Conservation (phyloP, 2,329 filamentous ascomycete species). For the Ceratocystis cubensis region DNA sequence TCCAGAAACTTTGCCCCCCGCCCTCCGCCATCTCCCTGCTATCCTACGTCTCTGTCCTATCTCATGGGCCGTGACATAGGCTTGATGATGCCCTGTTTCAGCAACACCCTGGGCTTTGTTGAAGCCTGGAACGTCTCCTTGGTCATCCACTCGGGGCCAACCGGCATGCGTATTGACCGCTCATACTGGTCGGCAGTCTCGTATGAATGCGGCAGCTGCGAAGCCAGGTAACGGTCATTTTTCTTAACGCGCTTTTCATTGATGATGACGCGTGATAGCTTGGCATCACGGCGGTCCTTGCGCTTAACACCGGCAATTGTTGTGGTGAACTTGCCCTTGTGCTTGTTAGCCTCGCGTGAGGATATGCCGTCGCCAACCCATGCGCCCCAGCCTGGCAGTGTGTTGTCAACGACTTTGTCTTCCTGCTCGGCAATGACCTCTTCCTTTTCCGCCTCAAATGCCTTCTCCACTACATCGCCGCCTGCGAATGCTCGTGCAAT, state of each 20-base stretch:
- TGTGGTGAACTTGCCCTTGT: conserved; percentile 49
- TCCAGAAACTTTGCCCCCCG: no score
- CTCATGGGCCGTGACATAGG: conserved; percentile 67
- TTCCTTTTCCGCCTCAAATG: conserved; percentile 72
- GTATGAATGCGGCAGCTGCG: conserved; percentile 75
- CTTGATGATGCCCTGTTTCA: conserved; percentile 82
- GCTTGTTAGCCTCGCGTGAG: conserved; percentile 52
- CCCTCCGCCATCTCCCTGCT: no score
- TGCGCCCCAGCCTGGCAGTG: conserved; percentile 86
- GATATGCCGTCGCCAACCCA: conserved; percentile 80
- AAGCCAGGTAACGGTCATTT: conserved; percentile 79
- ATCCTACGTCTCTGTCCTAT: conserved; percentile 23
- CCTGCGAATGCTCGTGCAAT: conserved; percentile 79
- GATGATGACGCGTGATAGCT: conserved; percentile 74
- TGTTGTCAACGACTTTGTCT: conserved; percentile 68
- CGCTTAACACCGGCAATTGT: conserved; percentile 63
- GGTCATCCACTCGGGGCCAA: conserved; percentile 93
- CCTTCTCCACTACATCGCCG: conserved; percentile 67
- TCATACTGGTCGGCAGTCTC: conserved; percentile 85
- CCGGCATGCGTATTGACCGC: conserved; percentile 67
- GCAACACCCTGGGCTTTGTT: conserved; percentile 76
- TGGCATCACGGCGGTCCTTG: conserved; percentile 67
- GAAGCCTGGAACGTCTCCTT: conserved; percentile 84
- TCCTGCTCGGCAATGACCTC: conserved; percentile 61
- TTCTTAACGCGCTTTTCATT: conserved; percentile 86